Evolutionary conservation across 116 monocot genomes (phyloP).

Genomic region (Papilionanthe hybrid): DNA sequence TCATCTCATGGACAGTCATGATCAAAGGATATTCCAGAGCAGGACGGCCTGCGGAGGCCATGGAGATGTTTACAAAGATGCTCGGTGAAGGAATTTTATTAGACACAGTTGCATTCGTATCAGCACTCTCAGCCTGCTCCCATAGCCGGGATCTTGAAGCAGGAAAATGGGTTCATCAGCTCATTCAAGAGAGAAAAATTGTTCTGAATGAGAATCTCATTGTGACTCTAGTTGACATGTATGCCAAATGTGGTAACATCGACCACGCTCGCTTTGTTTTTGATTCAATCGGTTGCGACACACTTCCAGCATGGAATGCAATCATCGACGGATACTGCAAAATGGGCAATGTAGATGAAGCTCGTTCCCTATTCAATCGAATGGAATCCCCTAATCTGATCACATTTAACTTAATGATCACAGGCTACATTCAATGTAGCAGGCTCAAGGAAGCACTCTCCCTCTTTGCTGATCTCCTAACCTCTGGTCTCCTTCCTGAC

Average conservation of each 20-base stretch:
- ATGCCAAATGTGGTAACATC: slow-evolving; percentile 60
- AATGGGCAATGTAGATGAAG: slow-evolving; percentile 38
- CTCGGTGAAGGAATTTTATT: slow-evolving; percentile 28
- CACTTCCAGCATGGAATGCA: slow-evolving; percentile 53
- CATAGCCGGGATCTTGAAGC: slow-evolving; percentile 44
- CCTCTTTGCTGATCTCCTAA: slow-evolving; percentile 37
- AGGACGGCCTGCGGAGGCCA: slow-evolving; percentile 27
- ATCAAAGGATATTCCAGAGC: slow-evolving; percentile 39
- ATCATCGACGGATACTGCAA: slow-evolving; percentile 81
- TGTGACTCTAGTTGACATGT: slow-evolving; percentile 59
- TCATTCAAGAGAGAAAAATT: slow-evolving; percentile 15
- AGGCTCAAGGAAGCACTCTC: slow-evolving; percentile 42
- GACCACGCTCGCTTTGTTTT: slow-evolving; percentile 32
- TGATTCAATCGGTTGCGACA: slow-evolving; percentile 24
- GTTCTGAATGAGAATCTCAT: slow-evolving; percentile 35
- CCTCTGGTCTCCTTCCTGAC: slow-evolving; percentile 37
- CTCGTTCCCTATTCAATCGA: slow-evolving; percentile 46
- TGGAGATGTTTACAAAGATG: slow-evolving; percentile 47
- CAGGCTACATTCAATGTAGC: slow-evolving; percentile 50
- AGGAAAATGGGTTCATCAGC: slow-evolving; percentile 37
- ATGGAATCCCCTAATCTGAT: slow-evolving; percentile 40
- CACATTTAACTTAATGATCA: slow-evolving; percentile 73
- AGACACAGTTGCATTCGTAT: slow-evolving; percentile 42
- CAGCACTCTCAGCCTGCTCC: slow-evolving; percentile 49
- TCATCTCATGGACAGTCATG: slow-evolving; percentile 66